A percentile compares a stretch with the other conserved stretches of the same genome.
Conservation (phyloP, 495 filamentous ascomycete species). For the Astrothelium subdiscretum region DNA sequence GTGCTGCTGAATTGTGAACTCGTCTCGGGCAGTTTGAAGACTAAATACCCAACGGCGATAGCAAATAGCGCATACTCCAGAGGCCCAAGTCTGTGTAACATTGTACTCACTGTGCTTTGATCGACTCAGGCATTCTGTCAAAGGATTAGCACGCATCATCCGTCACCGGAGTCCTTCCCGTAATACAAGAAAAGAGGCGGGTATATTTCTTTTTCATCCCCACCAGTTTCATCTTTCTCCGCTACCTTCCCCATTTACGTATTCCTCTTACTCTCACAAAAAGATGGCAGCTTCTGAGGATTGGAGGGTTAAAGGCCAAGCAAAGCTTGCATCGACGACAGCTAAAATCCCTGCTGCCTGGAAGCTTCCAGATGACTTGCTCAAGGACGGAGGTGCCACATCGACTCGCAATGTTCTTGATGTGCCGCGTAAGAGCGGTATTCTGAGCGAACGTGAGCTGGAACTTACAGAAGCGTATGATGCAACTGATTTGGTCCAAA, state of each 20-base stretch:
- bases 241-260: background rate
- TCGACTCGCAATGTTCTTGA: constrained; percentile 16
- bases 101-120: too few relatives aligned
- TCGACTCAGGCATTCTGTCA: too few relatives aligned
- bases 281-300: background rate
- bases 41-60: background rate
- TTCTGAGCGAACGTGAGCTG: constrained; percentile 43
- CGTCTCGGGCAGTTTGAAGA: background rate
- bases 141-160: too few relatives aligned
- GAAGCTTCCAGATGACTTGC: background rate
- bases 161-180: too few relatives aligned
- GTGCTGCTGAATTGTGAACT: background rate
- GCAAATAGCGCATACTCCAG: background rate
- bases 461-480: constrained; percentile 48
- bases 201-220: too few relatives aligned
- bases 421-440: constrained; percentile 23
- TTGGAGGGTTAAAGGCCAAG: background rate
- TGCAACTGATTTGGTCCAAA: constrained; percentile 37
- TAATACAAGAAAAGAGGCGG: too few relatives aligned
- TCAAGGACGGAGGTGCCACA: background rate
- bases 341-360: background rate
- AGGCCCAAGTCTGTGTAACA: background rate
- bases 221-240: background rate
- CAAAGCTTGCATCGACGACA: background rate
- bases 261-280: too few relatives aligned